phyloP scores from a whole-genome alignment of 2,329 filamentous ascomycete genomes.

The Arthrinium puccinioides region DNA sequence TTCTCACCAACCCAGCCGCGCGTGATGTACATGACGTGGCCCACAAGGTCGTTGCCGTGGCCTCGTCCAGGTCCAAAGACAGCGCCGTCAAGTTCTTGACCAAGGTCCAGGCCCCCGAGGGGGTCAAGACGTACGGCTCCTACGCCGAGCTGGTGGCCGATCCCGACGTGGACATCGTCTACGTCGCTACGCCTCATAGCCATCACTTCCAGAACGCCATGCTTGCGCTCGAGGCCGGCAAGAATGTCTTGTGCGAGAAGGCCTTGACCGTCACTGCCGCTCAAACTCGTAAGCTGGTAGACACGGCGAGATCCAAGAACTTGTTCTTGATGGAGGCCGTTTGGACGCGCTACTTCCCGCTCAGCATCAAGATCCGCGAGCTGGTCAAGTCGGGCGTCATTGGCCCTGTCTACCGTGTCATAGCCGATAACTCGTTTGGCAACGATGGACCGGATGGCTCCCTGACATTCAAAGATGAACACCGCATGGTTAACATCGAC shows the following conservation, averaged over 20 bases:
- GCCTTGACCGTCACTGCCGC: slow-evolving; percentile 77
- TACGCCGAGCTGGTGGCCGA: slow-evolving; percentile 78
- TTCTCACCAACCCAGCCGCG: slow-evolving; percentile 64
- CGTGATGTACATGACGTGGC: slow-evolving; percentile 66
- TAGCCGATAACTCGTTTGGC: slow-evolving; percentile 55
- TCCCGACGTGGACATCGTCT: slow-evolving; percentile 74
- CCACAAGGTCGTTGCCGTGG: slow-evolving; percentile 72
- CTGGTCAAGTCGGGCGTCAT: slow-evolving; percentile 48
- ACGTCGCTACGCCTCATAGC: slow-evolving; percentile 84
- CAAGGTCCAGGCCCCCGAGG: slow-evolving; percentile 59
- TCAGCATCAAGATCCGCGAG: slow-evolving; percentile 69
- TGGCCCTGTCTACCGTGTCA: slow-evolving; percentile 54
- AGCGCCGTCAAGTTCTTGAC: slow-evolving; percentile 68
- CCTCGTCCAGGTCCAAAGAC: slow-evolving; percentile 66
- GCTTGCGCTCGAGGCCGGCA: slow-evolving; percentile 75
- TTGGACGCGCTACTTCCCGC: slow-evolving; percentile 83
- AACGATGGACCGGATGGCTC: slow-evolving; percentile 48
- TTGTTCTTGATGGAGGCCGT: slow-evolving; percentile 81
- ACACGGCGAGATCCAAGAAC: slow-evolving; percentile 64
- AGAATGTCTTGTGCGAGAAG: slow-evolving; percentile 88
- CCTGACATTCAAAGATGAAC: slow-evolving; percentile 48
- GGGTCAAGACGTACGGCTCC: slow-evolving; percentile 67
- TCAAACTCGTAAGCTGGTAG: slow-evolving; percentile 65
- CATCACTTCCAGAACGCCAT: slow-evolving; percentile 90
- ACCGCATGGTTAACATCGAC: slow-evolving; percentile 77